Base-by-base conservation (phyloP, 2,329 filamentous ascomycete genomes). In the Canariomyces notabilis region DNA sequence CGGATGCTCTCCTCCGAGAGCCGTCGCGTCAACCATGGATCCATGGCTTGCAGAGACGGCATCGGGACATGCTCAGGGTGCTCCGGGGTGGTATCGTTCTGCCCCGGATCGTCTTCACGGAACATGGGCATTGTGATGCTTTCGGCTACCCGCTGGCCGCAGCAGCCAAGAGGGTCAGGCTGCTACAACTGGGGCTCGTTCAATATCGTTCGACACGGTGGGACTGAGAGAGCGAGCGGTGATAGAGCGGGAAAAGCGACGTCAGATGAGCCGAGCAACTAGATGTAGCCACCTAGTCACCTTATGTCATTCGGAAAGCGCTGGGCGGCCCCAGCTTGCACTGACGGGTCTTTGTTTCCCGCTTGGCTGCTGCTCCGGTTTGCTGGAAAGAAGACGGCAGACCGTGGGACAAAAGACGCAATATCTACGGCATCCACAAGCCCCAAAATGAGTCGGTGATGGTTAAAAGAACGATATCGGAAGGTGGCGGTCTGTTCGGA, bases 1-100 rank as follows among this genome's bases (percentile, higher is more conserved):
- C 73, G 69, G 31, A 82, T 75, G 59, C 77, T 82, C 59, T 82
- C 79, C 50, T 82, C 77, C 0, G 79, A 82, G 21, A 71, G 61
- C 33, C 64, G 70, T 42, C 70, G 68, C 32, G 46, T 43, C 39
- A 65, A 36, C 40, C 54, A 52, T 16, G 44, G 44, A n/a, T 23
- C 32, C 4, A 36, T 26, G 14, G 18, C 49, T 14, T 37, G 37
- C 12, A 41, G 55, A 49, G 42, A 56, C 55, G 58, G 60, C 32
- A 57, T 53, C 8, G 54, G 41, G 15, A 54, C 54, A 6, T 52
- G 46, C 18, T 38, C 37, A 14, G 48, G n/a, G 19, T 41, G 31
- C 7, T 34, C 40, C 35, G 44, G 47, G 23, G 43, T 52, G 34
- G 52, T 49, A 49, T 61, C 60, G 53, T 54, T 55, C 36, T 65